phyloP scores from a whole-genome alignment of 2,329 filamentous ascomycete genomes.

The Grosmannia serpens region DNA sequence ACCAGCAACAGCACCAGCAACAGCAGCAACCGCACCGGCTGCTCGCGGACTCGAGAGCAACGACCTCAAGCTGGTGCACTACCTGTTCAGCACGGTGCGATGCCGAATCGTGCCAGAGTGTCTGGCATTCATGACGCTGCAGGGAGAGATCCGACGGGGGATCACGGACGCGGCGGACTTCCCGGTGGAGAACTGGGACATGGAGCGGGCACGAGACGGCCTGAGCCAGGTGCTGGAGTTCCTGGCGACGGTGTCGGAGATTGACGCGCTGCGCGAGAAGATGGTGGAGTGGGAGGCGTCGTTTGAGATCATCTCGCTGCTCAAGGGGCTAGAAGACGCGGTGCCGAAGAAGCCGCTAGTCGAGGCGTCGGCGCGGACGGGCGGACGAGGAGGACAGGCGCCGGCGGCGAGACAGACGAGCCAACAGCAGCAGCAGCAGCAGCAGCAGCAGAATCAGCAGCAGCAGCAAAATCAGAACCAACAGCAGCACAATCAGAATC shows the following conservation, averaged over 20 bases:
- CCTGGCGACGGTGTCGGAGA: constrained; percentile 78
- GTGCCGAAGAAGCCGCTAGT: constrained; percentile 72
- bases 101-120: constrained; percentile 89
- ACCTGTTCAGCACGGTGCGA: constrained; percentile 85
- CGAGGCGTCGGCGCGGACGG: constrained; percentile 20
- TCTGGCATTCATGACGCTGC: constrained; percentile 84
- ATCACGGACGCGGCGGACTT: constrained; percentile 74
- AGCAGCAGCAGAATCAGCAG: constrained; percentile 14
- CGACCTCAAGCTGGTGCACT: constrained; percentile 62
- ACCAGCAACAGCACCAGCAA: constrained; percentile 18
- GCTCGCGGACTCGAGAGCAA: constrained; percentile 15
- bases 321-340: constrained; percentile 77
- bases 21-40: not conserved
- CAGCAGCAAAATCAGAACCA: not conserved
- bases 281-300: constrained; percentile 87
- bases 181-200: constrained; percentile 91
- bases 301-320: constrained; percentile 75
- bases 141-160: constrained; percentile 75
- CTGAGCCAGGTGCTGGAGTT: constrained; percentile 92
- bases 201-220: constrained; percentile 92
- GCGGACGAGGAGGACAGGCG: constrained; percentile 8
- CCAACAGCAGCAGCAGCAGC: constrained; percentile 15
- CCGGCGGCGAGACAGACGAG: not conserved
- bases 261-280: constrained; percentile 69
- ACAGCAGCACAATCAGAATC: constrained; percentile 17